Percentiles rank a stretch among this genome's conserved stretches.
Evolutionary conservation across 805 yeast species (phyloP).

Genomic region (Huiozyma sinensis): DNA sequence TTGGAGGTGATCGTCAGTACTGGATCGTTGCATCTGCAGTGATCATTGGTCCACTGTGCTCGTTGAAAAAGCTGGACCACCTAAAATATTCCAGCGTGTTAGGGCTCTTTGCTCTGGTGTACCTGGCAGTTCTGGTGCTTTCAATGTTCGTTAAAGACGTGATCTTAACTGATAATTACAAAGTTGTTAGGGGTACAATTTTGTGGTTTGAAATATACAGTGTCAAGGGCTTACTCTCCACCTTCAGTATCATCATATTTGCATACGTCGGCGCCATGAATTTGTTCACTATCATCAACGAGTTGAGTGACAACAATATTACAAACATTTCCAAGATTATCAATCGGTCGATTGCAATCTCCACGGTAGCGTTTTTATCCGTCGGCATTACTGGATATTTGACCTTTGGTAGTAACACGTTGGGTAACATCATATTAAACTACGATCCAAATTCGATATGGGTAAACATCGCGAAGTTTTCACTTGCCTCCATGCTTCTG

Average conservation of each 20-base stretch:
- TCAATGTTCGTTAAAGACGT: conserved; percentile 40
- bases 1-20: conserved; percentile 34
- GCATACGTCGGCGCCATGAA: conserved; percentile 80
- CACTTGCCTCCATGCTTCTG: conserved; percentile 63
- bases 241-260: conserved; percentile 65
- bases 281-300: conserved; percentile 67
- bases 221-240: conserved; percentile 38
- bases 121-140: conserved; percentile 35
- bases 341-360: conserved; percentile 38
- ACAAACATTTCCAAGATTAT: conserved; percentile 38
- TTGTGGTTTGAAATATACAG: conserved; percentile 35
- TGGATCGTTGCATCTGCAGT: conserved; percentile 41
- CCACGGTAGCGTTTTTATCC: conserved; percentile 46
- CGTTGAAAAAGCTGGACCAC: conserved; percentile 52
- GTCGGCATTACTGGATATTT: conserved; percentile 65
- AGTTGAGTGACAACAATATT: conserved; percentile 44
- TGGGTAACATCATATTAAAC: conserved; percentile 61
- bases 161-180: conserved; percentile 25
- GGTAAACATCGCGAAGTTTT: conserved; percentile 44
- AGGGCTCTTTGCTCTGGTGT: conserved; percentile 56
- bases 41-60: conserved; percentile 54
- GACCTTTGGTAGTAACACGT: conserved; percentile 55
- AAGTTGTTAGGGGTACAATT: conserved; percentile 34
- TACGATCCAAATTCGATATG: conserved; percentile 44
- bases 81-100: conserved; percentile 62